Evolutionary conservation across 495 filamentous ascomycete species (phyloP), one percentile per base, ranked within the genome.

Genomic region (Alectoria sarmentosa): DNA sequence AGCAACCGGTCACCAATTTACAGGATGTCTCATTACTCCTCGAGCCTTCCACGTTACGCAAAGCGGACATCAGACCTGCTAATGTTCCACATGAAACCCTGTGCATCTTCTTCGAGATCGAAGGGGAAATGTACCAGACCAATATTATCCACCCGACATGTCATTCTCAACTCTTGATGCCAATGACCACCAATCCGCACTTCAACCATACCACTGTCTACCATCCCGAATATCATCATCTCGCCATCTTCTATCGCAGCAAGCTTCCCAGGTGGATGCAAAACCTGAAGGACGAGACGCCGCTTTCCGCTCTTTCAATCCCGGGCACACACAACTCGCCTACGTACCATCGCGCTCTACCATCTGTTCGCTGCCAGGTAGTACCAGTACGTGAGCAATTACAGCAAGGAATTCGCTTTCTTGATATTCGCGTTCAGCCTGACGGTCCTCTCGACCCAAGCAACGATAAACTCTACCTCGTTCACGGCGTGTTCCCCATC

Each of bases 311-410:
- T 7, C 84, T 98, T 38, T 91, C 87, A 52, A 96, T 98, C 65
- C 95, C 94, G 3, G 94, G 94, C 62, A 98, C 94, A 1, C 94
- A 98, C 81, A 98, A 98, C 76, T 89, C 87, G 10, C 89, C 93
- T 2, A 94, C 93, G 4, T 86, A 83, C 76, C 80, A 94, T 75
- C 74, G 82, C 34, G 93, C 94, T 26, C 84, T 96, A 0, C 94
- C 94, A 10, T 94, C 90, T 1, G 94, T 98, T 17, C 89, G 94
- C 62, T 98, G 94, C 76, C 94, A 98, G 75, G 86, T 90, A 34
- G 90, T 92, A 32, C 77, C 82, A 54, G 82, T 91, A 8, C 80
- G 78, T 52, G 84, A 84, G 56, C 94, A 98, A 73, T 83, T 98
- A 58, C 77, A 87, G 58, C 95, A 96, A 76, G 94, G 94, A 42